Evolutionary conservation across 371 early-diverging fungal species (phyloP), one percentile per base, ranked within the genome.

Genomic region (Capillidium heterosporum): DNA sequence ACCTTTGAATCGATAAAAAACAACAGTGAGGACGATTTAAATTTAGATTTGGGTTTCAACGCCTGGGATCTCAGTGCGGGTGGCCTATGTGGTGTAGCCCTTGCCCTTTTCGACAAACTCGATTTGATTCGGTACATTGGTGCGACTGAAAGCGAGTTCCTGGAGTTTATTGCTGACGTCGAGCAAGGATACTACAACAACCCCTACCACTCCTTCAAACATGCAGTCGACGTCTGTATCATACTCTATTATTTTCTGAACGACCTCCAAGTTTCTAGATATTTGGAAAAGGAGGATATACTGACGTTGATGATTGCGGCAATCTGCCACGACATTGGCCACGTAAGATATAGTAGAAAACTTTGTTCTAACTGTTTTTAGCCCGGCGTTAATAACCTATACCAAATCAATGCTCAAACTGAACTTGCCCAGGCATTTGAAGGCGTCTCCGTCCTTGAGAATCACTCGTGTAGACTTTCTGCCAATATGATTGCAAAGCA

Each of bases 351-450:
- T 28, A 19, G 29, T 13, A 28, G 26, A 10, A 17, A 60, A 48
- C 26, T 19, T 28, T 40, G 35, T 35, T 1, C 32, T 8, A 10
- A 61, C 29, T 55, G 23, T 50, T 17, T 40, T 56, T 68, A 85
- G 86, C 91, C 91, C 5, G 93, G 93, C 15, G 70, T 80, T 50
- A 91, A 91, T 72, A 93, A 93, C 59, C 73, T 84, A 28, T 93
- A 72, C 59, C 86, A 92, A 68, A 79, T 85, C 51, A 89, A 91
- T 60, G 75, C 88, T 23, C 69, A 82, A 44, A 87, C 89, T 2
- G 78, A 82, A 11, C 63, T 88, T 4, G 82, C 87, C 0, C 60
- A 66, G 43, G 60, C 67, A 56, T 87, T 85, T 62, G 74, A 81
- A 42, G 78, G 85, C 59, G 71, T 72, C 32, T 87, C 91, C 4